Evolutionary conservation across 2,329 filamentous ascomycete species (phyloP).

Genomic region (Cladosporium phlei): DNA sequence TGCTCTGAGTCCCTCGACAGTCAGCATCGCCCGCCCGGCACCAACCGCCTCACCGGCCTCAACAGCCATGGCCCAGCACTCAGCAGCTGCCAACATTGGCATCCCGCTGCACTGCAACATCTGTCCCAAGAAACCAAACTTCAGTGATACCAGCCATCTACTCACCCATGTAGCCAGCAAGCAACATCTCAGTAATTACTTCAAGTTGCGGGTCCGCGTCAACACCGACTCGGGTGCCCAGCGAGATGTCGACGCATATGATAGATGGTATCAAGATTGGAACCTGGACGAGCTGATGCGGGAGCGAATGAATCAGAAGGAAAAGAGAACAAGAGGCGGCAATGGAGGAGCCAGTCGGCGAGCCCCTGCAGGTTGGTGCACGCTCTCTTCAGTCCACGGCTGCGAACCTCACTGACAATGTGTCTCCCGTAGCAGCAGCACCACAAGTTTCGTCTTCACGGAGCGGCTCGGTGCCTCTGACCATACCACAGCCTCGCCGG

Average conservation of each 20-base stretch:
- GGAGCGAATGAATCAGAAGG: conserved; percentile 71
- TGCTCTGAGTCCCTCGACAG: conserved; percentile 10
- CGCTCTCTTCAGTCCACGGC: neutral
- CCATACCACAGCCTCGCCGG: conserved; percentile 12
- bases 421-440: neutral
- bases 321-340: conserved; percentile 45
- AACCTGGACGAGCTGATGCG: conserved; percentile 69
- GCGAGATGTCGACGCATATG: conserved; percentile 61
- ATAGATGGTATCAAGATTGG: conserved; percentile 71
- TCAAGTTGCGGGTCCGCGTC: conserved; percentile 71
- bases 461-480: conserved; percentile 21
- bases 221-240: conserved; percentile 55
- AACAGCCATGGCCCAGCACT: conserved; percentile 31
- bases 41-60: conserved; percentile 8
- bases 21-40: conserved; percentile 14
- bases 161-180: conserved; percentile 91
- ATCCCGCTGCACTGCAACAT: conserved; percentile 76
- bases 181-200: conserved; percentile 79
- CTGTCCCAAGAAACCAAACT: conserved; percentile 72
- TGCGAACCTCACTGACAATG: conserved; percentile 9
- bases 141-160: conserved; percentile 87
- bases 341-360: conserved; percentile 1
- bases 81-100: conserved; percentile 19
- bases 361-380: conserved; percentile 5
- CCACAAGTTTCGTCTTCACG: conserved; percentile 17